Base-by-base conservation (phyloP, 225 moss, liverwort and hornwort species). In the Rhytidiadelphus loreus region DNA sequence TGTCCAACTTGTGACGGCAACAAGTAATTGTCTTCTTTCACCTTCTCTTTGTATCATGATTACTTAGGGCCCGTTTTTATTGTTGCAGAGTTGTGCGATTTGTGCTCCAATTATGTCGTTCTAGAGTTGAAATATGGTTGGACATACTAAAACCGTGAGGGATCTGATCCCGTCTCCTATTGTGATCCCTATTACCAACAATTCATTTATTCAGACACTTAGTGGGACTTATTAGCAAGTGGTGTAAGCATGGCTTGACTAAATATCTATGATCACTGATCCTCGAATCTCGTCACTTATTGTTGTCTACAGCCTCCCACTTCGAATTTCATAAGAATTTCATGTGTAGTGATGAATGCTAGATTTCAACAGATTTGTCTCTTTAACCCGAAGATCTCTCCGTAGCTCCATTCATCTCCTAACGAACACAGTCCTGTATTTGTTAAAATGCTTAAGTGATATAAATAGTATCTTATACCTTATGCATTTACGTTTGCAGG, bases 1-100 rank as follows among this genome's bases (percentile, higher is more conserved):
- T 99, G 99, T 86, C 97, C 99, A 30, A 97, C 97, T 76, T 99
- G 99, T 91, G 97, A 99, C 85, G 97, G 97, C 75, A 96, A 97
- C 92, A 95, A 91, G 98, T 98, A 95, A n/a, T 50, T 75, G 82
- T 62, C 80, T 85, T 79, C 88, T 86, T 68, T 29, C 83, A 83
- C 89, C 79, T 86, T 83, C 44, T 83, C 77, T 65, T 64, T 25
- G 81, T 62, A 73, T 28, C 32, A 80, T 30, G 43, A 66, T 65
- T 56, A 77, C 37, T 60, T 78, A 43, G 58, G 68, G 63, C 23
- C 46, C 22, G 73, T 86, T 82, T 17, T 24, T 43, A 29, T 60
- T 13, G 64, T 68, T 66, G 62, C 86, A 62, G 61, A 39, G 46
- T 80, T 87, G 55, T 68, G 24, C 35, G 52, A 66, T 82, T 19